A percentile compares a stretch with the other conserved stretches of the same genome.
Conservation (phyloP, 2,329 filamentous ascomycete species). For the Pestalotiopsis sp. region DNA sequence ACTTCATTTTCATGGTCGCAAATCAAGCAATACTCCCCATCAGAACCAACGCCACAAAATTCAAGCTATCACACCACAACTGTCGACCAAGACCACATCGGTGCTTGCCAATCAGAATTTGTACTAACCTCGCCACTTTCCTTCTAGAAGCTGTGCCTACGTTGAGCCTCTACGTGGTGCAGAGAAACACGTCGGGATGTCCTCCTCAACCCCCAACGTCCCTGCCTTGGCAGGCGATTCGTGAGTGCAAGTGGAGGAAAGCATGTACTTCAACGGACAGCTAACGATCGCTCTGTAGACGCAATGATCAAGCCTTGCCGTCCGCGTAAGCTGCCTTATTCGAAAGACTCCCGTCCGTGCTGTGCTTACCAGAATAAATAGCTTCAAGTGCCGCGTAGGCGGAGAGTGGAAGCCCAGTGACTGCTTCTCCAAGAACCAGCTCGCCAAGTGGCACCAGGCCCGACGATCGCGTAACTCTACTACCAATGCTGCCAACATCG, state of each 20-base stretch:
- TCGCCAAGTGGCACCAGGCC: constrained; percentile 27
- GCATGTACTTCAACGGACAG: background rate
- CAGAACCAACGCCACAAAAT: too few relatives aligned
- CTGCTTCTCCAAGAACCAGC: constrained; percentile 33
- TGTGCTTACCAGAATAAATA: constrained; percentile 10
- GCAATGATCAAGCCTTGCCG: background rate
- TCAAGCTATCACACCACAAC: too few relatives aligned
- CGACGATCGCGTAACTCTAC: constrained; percentile 16
- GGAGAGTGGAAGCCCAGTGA: constrained; percentile 30
- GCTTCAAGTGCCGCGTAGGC: constrained; percentile 33
- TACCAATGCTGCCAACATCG: constrained; percentile 23
- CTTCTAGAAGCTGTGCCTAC: background rate
- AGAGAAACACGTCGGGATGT: background rate
- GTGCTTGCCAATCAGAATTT: background rate
- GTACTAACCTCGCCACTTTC: background rate
- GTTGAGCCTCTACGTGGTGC: background rate
- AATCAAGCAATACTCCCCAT: too few relatives aligned
- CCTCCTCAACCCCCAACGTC: background rate
- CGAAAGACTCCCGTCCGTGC: background rate
- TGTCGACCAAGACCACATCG: too few relatives aligned
- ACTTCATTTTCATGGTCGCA: too few relatives aligned
- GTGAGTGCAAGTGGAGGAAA: background rate
- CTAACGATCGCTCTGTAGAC: background rate
- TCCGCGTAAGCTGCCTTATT: background rate
- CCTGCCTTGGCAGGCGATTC: background rate